These are phyloP conservation scores for Pythium oligandrum DNA, from an alignment of 352 stramenopile genomes.

Conservation along the genomic window DNA sequence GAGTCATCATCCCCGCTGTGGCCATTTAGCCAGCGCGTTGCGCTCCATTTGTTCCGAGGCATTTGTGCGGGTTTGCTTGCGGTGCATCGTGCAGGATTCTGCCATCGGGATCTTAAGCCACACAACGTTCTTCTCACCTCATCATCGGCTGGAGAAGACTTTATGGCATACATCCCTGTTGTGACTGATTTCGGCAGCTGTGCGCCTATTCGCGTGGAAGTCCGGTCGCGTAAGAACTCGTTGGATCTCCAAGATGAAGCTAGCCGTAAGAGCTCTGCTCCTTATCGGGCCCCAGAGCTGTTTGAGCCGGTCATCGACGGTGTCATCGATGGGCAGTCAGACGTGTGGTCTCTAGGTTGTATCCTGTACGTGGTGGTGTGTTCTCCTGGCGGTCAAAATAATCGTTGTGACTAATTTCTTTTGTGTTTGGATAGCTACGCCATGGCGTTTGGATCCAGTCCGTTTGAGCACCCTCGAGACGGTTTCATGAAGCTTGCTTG, in stretches of 20 bases:
- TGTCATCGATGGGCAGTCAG: slow-evolving; percentile 70
- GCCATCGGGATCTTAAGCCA: slow-evolving; percentile 81
- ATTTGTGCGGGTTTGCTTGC: slow-evolving; percentile 76
- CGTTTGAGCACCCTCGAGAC: slow-evolving; percentile 75
- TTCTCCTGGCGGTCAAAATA: too few species aligned
- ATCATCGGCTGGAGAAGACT: slow-evolving; percentile 52
- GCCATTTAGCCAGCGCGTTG: slow-evolving; percentile 80
- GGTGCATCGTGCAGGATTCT: slow-evolving; percentile 75
- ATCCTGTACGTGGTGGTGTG: slow-evolving; percentile 42
- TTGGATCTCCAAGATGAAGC: slow-evolving; percentile 77
- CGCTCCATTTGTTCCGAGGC: slow-evolving; percentile 77
- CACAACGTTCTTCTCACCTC: slow-evolving; percentile 81
- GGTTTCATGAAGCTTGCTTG: slow-evolving; percentile 83
- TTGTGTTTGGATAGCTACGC: slow-evolving; percentile 36
- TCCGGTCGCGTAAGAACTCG: slow-evolving; percentile 62
- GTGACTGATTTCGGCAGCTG: slow-evolving; percentile 86
- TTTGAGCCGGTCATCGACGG: slow-evolving; percentile 69
- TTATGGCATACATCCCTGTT: slow-evolving; percentile 71
- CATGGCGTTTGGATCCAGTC: slow-evolving; percentile 83
- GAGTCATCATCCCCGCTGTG: slow-evolving; percentile 74
- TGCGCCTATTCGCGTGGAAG: slow-evolving; percentile 59
- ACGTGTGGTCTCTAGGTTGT: slow-evolving; percentile 83
- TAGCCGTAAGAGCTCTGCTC: slow-evolving; percentile 76
- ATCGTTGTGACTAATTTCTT: neutral
- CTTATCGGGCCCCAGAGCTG: slow-evolving; percentile 81